Base-by-base conservation (phyloP, 1,139 yeast genomes). In the Kurtzmaniella quercitrusa region DNA sequence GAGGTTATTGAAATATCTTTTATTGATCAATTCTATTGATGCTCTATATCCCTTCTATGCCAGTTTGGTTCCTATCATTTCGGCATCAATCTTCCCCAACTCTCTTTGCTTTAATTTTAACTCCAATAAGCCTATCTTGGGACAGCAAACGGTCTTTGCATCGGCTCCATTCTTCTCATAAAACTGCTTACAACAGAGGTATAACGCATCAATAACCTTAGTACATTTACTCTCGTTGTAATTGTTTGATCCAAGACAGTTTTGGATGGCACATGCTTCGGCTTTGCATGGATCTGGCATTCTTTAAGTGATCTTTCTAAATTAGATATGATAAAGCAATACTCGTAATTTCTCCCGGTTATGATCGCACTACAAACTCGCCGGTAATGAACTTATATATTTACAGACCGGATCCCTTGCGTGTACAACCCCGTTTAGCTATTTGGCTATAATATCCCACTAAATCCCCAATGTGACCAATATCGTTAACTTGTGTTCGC, bases 211-310 rank as follows among this genome's bases (percentile, higher is more conserved):
- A 18, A 84, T 83, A 17, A 71, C 59, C 45, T 68, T 66, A 7
- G 84, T 70, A 56, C 91, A 84, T 52, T 73, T 78, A 8, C 84
- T 57, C 58, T 84, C 91, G 55, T 82, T 70, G 57, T 77, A 83
- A 26, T 76, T 74, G 50, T 70, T 72, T 14, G 59, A 54, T 43
- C 69, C 66, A 23, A 84, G 60, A 53, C 91, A 84, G 63, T 82
- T 73, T 57, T 83, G 88, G 21, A 83, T 83, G 5, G 78, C 79
- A 63, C 89, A 83, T 6, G 89, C 89, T 50, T 79, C 71, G 2
- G 83, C 71, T 52, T 82, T 80, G 59, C 89, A 83, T 1, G 84
- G 75, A 46, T 77, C 80, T 15, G 50, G 41, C 39, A 38, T 38
- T 9, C n/a, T 19, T 17, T n/a, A n/a, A 9, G 32, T n/a, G n/a